A percentile compares a stretch with the other conserved stretches of the same genome.
These are phyloP conservation scores for Cladosporium halotolerans DNA, from an alignment of 2,329 filamentous ascomycete species.

Conservation along the genomic window DNA sequence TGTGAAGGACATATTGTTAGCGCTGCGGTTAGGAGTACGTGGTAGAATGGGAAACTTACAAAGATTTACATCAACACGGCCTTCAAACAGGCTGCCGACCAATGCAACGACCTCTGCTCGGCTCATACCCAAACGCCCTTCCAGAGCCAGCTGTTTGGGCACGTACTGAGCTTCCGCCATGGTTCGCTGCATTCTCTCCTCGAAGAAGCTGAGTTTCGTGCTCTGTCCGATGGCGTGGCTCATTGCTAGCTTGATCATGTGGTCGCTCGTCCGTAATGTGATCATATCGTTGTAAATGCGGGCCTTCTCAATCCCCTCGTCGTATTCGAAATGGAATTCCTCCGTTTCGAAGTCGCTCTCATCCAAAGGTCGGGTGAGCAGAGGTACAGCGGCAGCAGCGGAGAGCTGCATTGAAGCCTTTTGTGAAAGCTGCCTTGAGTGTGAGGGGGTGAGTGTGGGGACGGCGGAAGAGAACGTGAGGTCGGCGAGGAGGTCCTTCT, in stretches of 20 bases:
- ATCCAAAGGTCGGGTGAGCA: slow-evolving; percentile 72
- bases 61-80: slow-evolving; percentile 91
- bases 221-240: slow-evolving; percentile 96
- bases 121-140: slow-evolving; percentile 85
- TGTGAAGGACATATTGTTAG: slow-evolving; percentile 33
- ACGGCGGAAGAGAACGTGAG: slow-evolving; percentile 65
- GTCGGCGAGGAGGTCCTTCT: slow-evolving; percentile 93
- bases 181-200: slow-evolving; percentile 89
- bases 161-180: slow-evolving; percentile 92
- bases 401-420: slow-evolving; percentile 15
- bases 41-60: slow-evolving; percentile 53
- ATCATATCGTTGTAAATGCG: slow-evolving; percentile 99
- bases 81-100: slow-evolving; percentile 83
- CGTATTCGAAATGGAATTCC: slow-evolving; percentile 98
- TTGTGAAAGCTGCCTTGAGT: slow-evolving; percentile 16
- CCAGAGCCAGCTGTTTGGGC: slow-evolving; percentile 79
- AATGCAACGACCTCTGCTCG: slow-evolving; percentile 88
- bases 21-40: not conserved
- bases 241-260: slow-evolving; percentile 98
- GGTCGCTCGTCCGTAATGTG: slow-evolving; percentile 84
- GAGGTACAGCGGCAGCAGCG: slow-evolving; percentile 44
- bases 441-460: slow-evolving; percentile 1
- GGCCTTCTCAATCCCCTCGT: slow-evolving; percentile 73
- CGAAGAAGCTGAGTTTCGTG: slow-evolving; percentile 92
- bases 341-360: slow-evolving; percentile 95